Percentiles rank a stretch among this genome's conserved stretches.
These are phyloP conservation scores for Prototheca wickerhamii DNA, from an alignment of 163 green algal genomes.

Conservation along the genomic window DNA sequence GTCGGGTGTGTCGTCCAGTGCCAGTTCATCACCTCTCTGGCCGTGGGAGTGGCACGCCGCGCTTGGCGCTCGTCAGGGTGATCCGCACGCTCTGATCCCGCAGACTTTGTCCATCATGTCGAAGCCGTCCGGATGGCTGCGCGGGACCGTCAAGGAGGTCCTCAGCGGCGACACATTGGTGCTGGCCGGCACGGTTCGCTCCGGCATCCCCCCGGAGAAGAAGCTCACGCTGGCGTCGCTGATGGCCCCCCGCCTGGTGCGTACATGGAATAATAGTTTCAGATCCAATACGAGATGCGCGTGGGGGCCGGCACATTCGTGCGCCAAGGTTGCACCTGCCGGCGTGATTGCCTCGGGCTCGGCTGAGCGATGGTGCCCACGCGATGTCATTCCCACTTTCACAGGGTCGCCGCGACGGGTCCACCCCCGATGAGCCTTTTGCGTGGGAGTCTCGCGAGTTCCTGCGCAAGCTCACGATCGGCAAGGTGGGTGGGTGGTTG, in stretches of 20 bases:
- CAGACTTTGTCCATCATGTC: not conserved
- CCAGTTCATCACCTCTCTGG: not conserved
- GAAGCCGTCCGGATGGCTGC: constrained; percentile 21
- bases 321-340: not conserved
- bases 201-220: constrained; percentile 80
- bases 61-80: not conserved
- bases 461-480: constrained; percentile 77
- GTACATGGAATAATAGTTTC: not conserved
- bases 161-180: constrained; percentile 76
- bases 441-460: constrained; percentile 86
- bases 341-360: too few species aligned
- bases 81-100: too few species aligned
- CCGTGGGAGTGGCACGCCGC: not conserved
- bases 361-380: too few species aligned
- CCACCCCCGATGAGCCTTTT: constrained; percentile 79
- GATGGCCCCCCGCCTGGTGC: constrained; percentile 76
- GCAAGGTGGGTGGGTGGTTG: constrained; percentile 49
- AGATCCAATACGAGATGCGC: not conserved
- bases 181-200: constrained; percentile 34
- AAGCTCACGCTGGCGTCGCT: constrained; percentile 81
- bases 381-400: too few species aligned
- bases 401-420: constrained; percentile 80
- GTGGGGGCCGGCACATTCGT: not conserved
- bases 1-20: not conserved
- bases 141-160: constrained; percentile 83